A percentile compares a stretch with the other conserved stretches of the same genome.
These are phyloP conservation scores for Tulasnella sp. DNA, from an alignment of 768 basidiomycete genomes.

Conservation along the genomic window DNA sequence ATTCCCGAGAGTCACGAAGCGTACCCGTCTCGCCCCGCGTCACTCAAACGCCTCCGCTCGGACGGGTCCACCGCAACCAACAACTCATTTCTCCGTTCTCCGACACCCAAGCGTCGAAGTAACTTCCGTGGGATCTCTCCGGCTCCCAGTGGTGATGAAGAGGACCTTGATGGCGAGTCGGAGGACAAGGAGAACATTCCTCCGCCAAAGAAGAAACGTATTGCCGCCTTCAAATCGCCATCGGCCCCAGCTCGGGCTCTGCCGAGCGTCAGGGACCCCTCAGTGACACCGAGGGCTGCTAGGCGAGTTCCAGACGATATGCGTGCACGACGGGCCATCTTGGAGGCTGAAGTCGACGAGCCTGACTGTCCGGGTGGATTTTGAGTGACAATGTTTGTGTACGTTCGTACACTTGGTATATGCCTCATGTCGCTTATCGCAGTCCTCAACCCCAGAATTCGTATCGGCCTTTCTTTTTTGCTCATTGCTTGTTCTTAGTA, in stretches of 20 bases:
- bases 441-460: not conserved
- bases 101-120: constrained; percentile 6
- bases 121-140: not conserved
- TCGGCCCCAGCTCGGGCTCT: not conserved
- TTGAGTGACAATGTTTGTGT: not conserved
- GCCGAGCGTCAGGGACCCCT: not conserved
- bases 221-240: not conserved
- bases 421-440: not conserved
- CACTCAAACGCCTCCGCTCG: constrained; percentile 13
- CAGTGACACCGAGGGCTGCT: constrained; percentile 1
- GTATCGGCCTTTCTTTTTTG: not conserved
- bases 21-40: not conserved
- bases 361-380: not conserved
- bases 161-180: not conserved
- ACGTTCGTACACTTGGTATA: not conserved
- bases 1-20: not conserved
- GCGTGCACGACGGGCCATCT: not conserved
- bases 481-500: not conserved
- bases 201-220: not conserved
- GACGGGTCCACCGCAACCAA: constrained; percentile 2
- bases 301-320: not conserved
- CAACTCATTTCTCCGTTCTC: not conserved
- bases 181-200: constrained; percentile 16
- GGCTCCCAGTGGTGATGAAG: not conserved
- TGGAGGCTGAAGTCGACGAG: constrained; percentile 14